Evolutionary conservation across 2,329 filamentous ascomycete species (phyloP).

Genomic region (Leptographium lundbergii): DNA sequence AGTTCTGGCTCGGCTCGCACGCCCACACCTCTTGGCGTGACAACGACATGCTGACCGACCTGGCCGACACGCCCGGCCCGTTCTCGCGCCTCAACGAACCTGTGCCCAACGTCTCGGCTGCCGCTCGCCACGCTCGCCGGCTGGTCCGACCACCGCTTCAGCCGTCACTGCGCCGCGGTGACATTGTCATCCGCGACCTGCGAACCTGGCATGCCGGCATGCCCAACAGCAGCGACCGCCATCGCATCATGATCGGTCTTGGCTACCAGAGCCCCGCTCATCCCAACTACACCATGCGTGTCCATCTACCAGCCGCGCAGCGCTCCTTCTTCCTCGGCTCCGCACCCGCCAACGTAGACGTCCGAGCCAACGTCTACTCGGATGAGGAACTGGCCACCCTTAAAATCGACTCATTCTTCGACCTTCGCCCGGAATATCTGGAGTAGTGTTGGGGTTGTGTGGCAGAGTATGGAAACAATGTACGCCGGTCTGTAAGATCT

Average conservation of each 20-base stretch:
- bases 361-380: constrained; percentile 12
- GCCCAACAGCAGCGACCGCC: constrained; percentile 38
- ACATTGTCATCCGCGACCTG: constrained; percentile 43
- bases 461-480: too few relatives aligned
- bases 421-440: constrained; percentile 8
- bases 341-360: constrained; percentile 8
- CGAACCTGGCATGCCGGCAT: constrained; percentile 52
- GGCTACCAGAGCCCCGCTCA: constrained; percentile 12
- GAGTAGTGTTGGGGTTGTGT: background rate
- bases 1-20: constrained; percentile 29
- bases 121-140: constrained; percentile 2
- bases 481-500: too few relatives aligned
- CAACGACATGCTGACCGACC: constrained; percentile 17
- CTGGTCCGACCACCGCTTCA: constrained; percentile 6
- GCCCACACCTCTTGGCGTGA: constrained; percentile 18
- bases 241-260: constrained; percentile 41
- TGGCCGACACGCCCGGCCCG: background rate
- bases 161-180: constrained; percentile 3
- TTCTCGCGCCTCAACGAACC: constrained; percentile 4
- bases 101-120: background rate
- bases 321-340: constrained; percentile 11
- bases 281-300: constrained; percentile 13
- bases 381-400: constrained; percentile 8
- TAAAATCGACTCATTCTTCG: constrained; percentile 8
- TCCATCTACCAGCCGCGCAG: constrained; percentile 11